A percentile compares a stretch with the other conserved stretches of the same genome.
Evolutionary conservation across 108 stramenopile genomes (phyloP).

Genomic region (Aurantiochytrium sp.): DNA sequence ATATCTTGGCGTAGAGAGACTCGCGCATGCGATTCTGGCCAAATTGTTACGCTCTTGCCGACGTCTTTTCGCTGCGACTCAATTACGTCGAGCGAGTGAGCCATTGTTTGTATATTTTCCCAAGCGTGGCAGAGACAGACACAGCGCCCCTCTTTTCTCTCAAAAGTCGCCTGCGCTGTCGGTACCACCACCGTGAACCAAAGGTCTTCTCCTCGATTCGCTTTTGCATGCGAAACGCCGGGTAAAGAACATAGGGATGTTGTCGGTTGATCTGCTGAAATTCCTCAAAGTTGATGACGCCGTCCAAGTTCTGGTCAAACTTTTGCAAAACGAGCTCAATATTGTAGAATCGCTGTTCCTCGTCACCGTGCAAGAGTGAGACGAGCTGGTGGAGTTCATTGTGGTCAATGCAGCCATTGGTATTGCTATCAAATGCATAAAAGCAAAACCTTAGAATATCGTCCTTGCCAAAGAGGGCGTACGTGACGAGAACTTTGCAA

Average conservation of each 20-base stretch:
- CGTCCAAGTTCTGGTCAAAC: slow-evolving; percentile 13
- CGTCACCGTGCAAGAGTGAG: not conserved
- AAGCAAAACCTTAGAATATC: slow-evolving; percentile 14
- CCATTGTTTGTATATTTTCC: no score
- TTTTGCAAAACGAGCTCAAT: not conserved
- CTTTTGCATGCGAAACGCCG: slow-evolving; percentile 1
- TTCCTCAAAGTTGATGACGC: slow-evolving; percentile 20
- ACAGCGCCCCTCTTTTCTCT: not conserved
- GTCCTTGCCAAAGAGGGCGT: not conserved
- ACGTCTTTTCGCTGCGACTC: no score
- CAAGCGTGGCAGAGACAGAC: not conserved
- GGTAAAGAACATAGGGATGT: slow-evolving; percentile 13
- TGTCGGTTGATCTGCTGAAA: slow-evolving; percentile 1
- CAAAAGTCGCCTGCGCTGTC: not conserved
- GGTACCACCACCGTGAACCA: not conserved
- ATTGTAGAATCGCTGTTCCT: not conserved
- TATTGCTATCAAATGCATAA: not conserved
- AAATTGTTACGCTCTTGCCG: no score
- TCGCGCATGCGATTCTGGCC: no score
- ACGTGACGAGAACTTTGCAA: not conserved
- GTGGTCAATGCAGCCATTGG: slow-evolving; percentile 4
- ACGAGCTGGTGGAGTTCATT: not conserved
- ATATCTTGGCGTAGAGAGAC: no score
- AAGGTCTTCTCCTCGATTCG: not conserved
- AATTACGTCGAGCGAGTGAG: no score